Evolutionary conservation across 2,329 filamentous ascomycete genomes (phyloP).

Genomic region (Dryadomyces quercus-mongolicae): DNA sequence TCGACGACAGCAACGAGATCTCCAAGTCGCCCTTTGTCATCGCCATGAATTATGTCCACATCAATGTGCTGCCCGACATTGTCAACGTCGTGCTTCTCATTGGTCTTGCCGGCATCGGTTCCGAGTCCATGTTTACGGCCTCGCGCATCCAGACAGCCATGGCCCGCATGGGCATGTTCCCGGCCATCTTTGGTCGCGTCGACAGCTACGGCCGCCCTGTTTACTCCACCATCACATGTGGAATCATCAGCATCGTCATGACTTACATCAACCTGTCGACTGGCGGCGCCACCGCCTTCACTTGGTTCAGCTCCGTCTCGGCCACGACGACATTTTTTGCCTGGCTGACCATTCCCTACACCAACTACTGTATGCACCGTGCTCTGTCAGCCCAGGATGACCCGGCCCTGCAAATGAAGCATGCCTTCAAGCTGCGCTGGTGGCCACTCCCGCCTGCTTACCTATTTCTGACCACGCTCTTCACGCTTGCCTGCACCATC

Average conservation of each 20-base stretch:
- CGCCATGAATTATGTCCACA: constrained; percentile 22
- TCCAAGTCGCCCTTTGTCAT: constrained; percentile 29
- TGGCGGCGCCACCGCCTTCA: constrained; percentile 6
- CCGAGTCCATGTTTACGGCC: constrained; percentile 9
- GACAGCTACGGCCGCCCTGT: constrained; percentile 7
- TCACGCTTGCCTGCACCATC: constrained; percentile 5
- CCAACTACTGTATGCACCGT: constrained; percentile 9
- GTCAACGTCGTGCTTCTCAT: constrained; percentile 39
- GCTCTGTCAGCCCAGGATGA: constrained; percentile 7
- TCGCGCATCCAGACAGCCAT: constrained; percentile 10
- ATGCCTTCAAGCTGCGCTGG: constrained; percentile 7
- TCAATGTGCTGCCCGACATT: constrained; percentile 43
- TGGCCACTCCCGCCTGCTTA: constrained; percentile 5
- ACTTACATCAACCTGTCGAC: constrained; percentile 10
- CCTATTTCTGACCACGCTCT: constrained; percentile 5
- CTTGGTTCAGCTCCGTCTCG: constrained; percentile 9
- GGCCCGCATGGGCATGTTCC: constrained; percentile 10
- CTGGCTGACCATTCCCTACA: constrained; percentile 9
- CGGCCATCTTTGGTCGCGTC: constrained; percentile 7
- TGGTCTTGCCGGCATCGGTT: constrained; percentile 10
- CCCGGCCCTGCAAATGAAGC: constrained; percentile 4
- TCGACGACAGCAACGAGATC: constrained; percentile 6
- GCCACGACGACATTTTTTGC: constrained; percentile 9
- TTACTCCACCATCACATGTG: constrained; percentile 4
- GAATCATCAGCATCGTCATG: constrained; percentile 7